Percentiles rank a stretch among this genome's conserved stretches.
Conservation (phyloP, 2,329 filamentous ascomycete species). For the Arthrobotrys sinensis region DNA sequence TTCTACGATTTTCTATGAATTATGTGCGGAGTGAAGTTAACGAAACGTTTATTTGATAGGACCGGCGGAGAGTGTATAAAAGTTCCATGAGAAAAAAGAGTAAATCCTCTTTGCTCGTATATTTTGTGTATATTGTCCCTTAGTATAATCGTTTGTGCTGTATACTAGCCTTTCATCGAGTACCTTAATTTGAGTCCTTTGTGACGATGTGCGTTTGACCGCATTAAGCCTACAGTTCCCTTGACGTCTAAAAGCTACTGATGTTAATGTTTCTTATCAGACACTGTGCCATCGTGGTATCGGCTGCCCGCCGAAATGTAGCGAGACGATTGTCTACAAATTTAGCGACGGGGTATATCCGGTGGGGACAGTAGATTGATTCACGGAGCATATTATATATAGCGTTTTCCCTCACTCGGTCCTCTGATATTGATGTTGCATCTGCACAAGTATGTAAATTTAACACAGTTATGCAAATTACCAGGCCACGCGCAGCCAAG, state of each 20-base stretch:
- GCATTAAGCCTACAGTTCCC: not conserved
- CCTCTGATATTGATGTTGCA: too few relatives aligned
- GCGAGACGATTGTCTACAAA: not conserved
- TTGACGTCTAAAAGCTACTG: too few relatives aligned
- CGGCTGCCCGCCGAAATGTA: not conserved
- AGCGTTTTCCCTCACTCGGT: too few relatives aligned
- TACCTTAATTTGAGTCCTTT: not conserved
- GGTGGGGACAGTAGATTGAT: too few relatives aligned
- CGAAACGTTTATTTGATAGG: constrained; percentile 15
- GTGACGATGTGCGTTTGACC: not conserved
- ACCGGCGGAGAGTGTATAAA: constrained; percentile 59
- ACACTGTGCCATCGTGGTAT: not conserved
- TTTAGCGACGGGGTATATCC: not conserved
- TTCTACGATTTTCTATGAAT: not conserved
- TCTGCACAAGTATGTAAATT: too few relatives aligned
- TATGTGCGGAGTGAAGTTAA: constrained; percentile 21
- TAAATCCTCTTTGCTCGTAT: not conserved
- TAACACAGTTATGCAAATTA: too few relatives aligned
- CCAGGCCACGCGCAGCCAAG: too few relatives aligned
- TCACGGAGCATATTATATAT: too few relatives aligned
- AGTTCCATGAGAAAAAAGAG: constrained; percentile 7
- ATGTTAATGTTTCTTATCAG: not conserved
- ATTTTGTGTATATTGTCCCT: constrained; percentile 3
- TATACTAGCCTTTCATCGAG: constrained; percentile 19
- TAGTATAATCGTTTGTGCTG: not conserved